Conservation (phyloP, 2,329 filamentous ascomycete genomes). For the Colletotrichum tropicale region DNA sequence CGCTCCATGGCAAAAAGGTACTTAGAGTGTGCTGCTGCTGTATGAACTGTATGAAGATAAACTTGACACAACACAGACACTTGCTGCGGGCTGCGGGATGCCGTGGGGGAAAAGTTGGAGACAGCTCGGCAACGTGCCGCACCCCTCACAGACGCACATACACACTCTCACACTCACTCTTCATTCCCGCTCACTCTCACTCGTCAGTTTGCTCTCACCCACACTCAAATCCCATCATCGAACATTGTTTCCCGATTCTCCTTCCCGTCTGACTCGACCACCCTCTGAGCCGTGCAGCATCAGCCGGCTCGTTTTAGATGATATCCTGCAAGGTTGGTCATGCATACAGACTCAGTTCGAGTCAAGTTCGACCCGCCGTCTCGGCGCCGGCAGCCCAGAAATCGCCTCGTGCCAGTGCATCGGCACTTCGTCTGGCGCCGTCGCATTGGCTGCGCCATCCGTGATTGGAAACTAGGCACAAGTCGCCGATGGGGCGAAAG, state of each 20-base stretch:
- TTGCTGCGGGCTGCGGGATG: neutral
- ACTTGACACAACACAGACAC: neutral
- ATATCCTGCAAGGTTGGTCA: constrained; percentile 1
- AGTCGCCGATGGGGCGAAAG: neutral
- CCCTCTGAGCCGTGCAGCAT: neutral
- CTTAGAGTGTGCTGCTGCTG: neutral
- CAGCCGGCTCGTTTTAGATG: neutral
- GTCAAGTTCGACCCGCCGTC: neutral
- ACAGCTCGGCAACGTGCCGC: constrained; percentile 13
- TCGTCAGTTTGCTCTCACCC: neutral
- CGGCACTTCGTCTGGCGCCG: neutral
- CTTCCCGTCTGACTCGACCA: constrained; percentile 4
- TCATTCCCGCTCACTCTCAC: neutral
- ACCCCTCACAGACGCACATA: neutral
- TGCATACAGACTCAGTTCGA: neutral
- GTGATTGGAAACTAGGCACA: neutral
- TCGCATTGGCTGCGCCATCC: neutral
- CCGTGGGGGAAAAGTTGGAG: constrained; percentile 4
- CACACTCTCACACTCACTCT: neutral
- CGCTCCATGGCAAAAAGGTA: neutral
- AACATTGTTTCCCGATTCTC: neutral
- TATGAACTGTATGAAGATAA: neutral
- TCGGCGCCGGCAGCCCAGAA: neutral
- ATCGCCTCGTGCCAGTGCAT: neutral
- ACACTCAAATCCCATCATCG: neutral